phyloP scores from a whole-genome alignment of 2,329 filamentous ascomycete genomes.

The Botrytis porri region DNA sequence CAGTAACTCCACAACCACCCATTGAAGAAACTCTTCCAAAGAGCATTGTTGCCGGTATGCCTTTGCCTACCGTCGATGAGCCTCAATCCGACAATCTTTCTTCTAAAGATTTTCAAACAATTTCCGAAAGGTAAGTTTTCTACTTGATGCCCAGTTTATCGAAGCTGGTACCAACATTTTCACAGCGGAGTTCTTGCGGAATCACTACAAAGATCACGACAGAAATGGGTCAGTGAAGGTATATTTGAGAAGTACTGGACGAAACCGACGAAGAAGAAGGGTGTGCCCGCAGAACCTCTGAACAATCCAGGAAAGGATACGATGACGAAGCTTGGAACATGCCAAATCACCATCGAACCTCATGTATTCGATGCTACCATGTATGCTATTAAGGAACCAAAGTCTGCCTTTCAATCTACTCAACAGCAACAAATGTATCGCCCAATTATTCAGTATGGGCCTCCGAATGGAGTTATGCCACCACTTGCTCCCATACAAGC shows the following conservation, averaged over 20 bases:
- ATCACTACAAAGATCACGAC: slow-evolving; percentile 69
- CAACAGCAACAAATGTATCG: slow-evolving; percentile 42
- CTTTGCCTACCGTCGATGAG: slow-evolving; percentile 67
- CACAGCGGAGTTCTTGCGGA: slow-evolving; percentile 70
- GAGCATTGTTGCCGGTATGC: slow-evolving; percentile 61
- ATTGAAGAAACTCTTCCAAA: slow-evolving; percentile 53
- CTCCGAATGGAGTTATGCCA: slow-evolving; percentile 60
- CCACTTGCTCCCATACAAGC: slow-evolving; percentile 46
- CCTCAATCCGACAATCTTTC: slow-evolving; percentile 64
- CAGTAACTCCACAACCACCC: slow-evolving; percentile 38
- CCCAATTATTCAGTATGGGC: slow-evolving; percentile 64
- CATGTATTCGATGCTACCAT: slow-evolving; percentile 75
- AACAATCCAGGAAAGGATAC: slow-evolving; percentile 68
- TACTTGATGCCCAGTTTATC: background rate
- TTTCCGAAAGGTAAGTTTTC: slow-evolving; percentile 62
- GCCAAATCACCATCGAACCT: slow-evolving; percentile 74
- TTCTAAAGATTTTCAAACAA: slow-evolving; percentile 65
- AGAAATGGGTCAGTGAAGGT: slow-evolving; percentile 68
- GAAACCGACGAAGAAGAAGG: slow-evolving; percentile 68
- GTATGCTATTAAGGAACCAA: slow-evolving; percentile 65
- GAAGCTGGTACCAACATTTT: slow-evolving; percentile 22
- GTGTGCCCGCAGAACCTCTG: slow-evolving; percentile 56
- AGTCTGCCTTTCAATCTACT: slow-evolving; percentile 36
- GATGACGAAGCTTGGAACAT: slow-evolving; percentile 70
- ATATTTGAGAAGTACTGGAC: slow-evolving; percentile 77